Evolutionary conservation across 805 yeast species (phyloP).

Genomic region (Pichia rugopelliculosa): DNA sequence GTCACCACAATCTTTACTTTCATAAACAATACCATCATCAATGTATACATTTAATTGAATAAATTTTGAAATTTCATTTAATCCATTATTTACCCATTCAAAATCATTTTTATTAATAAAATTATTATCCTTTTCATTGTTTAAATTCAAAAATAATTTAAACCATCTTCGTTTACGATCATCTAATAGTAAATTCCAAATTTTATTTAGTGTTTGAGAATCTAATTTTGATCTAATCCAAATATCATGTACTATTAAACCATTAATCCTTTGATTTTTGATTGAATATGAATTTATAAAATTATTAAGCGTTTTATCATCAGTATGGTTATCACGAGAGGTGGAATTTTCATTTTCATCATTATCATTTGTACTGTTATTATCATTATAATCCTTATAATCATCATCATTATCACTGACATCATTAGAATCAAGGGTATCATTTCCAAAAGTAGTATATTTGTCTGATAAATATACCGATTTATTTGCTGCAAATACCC

Average conservation of each 20-base stretch:
- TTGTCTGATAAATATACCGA: conserved; percentile 17
- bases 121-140: background rate
- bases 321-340: background rate
- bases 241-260: conserved; percentile 62
- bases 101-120: background rate
- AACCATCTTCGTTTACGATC: conserved; percentile 40
- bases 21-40: background rate
- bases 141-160: background rate
- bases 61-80: background rate
- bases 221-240: conserved; percentile 79
- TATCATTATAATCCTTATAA: background rate
- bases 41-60: background rate
- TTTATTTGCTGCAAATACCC: conserved; percentile 86
- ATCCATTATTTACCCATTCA: background rate
- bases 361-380: background rate
- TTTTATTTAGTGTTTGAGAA: conserved; percentile 46
- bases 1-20: background rate
- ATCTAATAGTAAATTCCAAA: conserved; percentile 68
- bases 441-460: too few relatives aligned
- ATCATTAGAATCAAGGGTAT: too few relatives aligned
- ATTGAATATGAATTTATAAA: conserved; percentile 10
- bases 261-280: conserved; percentile 33
- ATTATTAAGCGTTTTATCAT: background rate
- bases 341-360: background rate
- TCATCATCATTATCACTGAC: background rate